These are phyloP conservation scores for Penicillium samsonianum DNA, from an alignment of 495 filamentous ascomycete species.

Conservation along the genomic window DNA sequence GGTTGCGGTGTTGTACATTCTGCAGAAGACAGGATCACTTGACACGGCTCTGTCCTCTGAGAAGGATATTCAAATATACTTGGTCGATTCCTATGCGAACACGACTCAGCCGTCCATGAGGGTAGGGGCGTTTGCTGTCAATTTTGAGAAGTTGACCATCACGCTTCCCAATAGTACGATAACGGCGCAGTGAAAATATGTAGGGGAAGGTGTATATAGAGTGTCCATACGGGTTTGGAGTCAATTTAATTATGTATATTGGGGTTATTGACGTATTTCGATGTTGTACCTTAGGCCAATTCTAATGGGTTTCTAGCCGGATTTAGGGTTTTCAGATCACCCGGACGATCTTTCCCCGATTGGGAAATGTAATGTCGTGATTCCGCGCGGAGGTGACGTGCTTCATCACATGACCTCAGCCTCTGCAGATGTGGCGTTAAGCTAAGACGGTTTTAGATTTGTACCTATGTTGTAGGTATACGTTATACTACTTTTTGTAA, in stretches of 20 bases:
- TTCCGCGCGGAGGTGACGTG: conserved; percentile 30
- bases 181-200: conserved; percentile 1
- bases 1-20: conserved; percentile 51
- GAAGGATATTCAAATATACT: conserved; percentile 38
- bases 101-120: conserved; percentile 23
- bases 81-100: conserved; percentile 29
- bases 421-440: conserved; percentile 5
- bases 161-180: conserved; percentile 42
- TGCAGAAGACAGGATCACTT: conserved; percentile 48
- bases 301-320: neutral
- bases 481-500: too few species aligned
- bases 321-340: conserved; percentile 10
- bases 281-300: too few species aligned
- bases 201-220: neutral
- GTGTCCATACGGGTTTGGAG: conserved; percentile 1
- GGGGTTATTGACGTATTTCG: neutral
- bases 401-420: conserved; percentile 21
- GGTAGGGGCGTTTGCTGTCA: conserved; percentile 37
- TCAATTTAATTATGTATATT: neutral
- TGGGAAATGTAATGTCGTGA: conserved; percentile 24
- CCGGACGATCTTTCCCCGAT: conserved; percentile 5
- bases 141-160: conserved; percentile 48
- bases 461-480: too few species aligned
- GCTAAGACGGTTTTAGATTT: neutral
- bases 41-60: conserved; percentile 36